Percentiles rank a stretch among this genome's conserved stretches.
Evolutionary conservation across 177 flowering plant genomes (phyloP).

Genomic region (Vitis hybrid): DNA sequence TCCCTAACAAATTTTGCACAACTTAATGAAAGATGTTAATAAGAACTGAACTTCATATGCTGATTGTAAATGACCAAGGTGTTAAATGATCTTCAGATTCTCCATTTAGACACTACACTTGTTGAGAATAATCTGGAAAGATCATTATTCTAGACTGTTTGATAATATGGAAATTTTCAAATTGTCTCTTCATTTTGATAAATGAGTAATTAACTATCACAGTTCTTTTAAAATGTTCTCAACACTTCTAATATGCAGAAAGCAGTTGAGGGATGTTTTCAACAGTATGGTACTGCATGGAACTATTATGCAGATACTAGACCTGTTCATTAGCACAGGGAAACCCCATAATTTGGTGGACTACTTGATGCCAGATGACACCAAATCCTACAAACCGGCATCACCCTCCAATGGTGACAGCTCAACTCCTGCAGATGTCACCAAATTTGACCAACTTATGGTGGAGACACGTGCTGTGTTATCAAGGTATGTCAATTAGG

Average conservation of each 20-base stretch:
- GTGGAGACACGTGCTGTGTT: constrained; percentile 66
- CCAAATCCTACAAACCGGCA: constrained; percentile 23
- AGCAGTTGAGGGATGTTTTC: constrained; percentile 70
- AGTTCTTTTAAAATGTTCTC: not conserved
- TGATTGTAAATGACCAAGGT: no score
- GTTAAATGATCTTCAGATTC: no score
- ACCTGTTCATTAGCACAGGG: constrained; percentile 53
- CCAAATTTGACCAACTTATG: constrained; percentile 74
- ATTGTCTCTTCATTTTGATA: no score
- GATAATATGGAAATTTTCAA: not conserved
- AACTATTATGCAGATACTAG: constrained; percentile 63
- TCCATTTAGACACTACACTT: not conserved
- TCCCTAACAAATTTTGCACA: no score
- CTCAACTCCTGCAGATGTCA: constrained; percentile 23
- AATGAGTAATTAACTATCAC: not conserved
- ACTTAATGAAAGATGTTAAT: no score
- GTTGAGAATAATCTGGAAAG: not conserved
- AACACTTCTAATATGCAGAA: constrained; percentile 46
- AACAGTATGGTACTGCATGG: constrained; percentile 48
- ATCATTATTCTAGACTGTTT: not conserved
- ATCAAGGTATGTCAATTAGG: constrained; percentile 48
- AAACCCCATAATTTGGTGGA: constrained; percentile 69
- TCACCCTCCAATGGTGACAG: constrained; percentile 25
- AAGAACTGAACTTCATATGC: no score
- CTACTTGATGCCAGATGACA: constrained; percentile 67